Evolutionary conservation across 495 filamentous ascomycete genomes (phyloP), one percentile per base, ranked within the genome.

Genomic region (Aspergillus panamensis): DNA sequence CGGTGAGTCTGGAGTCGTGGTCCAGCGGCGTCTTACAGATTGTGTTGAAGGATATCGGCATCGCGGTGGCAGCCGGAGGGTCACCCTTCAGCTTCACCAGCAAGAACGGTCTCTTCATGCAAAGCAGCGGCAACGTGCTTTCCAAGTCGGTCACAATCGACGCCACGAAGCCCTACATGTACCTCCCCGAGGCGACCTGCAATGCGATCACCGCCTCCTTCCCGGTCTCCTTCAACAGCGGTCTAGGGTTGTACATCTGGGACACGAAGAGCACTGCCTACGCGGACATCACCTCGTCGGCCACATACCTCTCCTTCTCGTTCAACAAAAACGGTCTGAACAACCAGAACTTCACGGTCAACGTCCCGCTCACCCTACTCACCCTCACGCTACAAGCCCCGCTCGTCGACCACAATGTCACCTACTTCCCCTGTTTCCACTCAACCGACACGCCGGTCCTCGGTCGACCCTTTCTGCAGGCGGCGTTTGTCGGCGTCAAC

Each of bases 381-480:
- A 79, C 79, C 40, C 74, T 84, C 8, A 81, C 79, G 1, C 68
- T 84, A 6, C 67, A 75, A 20, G 37, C 66, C 2, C 82, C 82
- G 0, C 66, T 84, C 12, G 75, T 81, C 14, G 65, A 67, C 1
- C 59, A 39, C 8, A 63, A 72, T 25, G 72, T 69, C 10, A 69
- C 67, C 8, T 86, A 84, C 60, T 82, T 86, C 58, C 82, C 82
- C 13, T 83, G 80, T 50, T 67, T 71, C 30, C 70, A 74, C 0
- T 70, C 61, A 1, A 43, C 19, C 35, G 60, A 58, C 13, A 37
- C 21, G 6, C 80, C 70, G 40, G 63, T 65, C 5, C 74, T 85
- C 21, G 82, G 81, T 1, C 73, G 83, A 20, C 72, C 81, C 0
- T 84, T 86, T 51, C 60, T 86, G 3, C 83, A 86, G 62, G 80